phyloP scores from a whole-genome alignment of 371 early-diverging fungal species.

The Mortierella sp. region DNA sequence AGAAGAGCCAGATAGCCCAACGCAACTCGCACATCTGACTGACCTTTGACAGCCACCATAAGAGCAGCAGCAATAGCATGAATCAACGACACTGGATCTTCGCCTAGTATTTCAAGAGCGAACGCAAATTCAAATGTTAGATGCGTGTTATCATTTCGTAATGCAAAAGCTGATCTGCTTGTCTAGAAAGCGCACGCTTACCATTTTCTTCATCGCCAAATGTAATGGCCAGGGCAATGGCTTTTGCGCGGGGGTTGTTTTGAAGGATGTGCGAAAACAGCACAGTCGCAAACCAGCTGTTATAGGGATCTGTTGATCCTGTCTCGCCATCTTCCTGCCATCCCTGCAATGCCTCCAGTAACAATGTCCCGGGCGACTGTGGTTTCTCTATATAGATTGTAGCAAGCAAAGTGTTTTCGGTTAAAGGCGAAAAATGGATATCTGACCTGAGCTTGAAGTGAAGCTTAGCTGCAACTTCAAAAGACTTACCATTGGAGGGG shows the following conservation, averaged over 20 bases:
- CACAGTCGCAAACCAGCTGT: slow-evolving; percentile 90
- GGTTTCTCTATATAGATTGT: slow-evolving; percentile 64
- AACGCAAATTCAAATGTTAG: not conserved
- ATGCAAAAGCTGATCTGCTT: not conserved
- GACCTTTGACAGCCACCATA: slow-evolving; percentile 68
- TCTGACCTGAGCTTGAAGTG: too few species aligned
- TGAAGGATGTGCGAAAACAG: slow-evolving; percentile 83
- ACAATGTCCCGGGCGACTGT: slow-evolving; percentile 89
- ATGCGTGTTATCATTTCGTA: not conserved
- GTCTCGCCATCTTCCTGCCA: slow-evolving; percentile 68
- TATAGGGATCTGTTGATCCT: slow-evolving; percentile 82
- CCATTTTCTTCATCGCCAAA: slow-evolving; percentile 81
- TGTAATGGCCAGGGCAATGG: slow-evolving; percentile 77
- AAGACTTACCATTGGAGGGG: slow-evolving; percentile 51
- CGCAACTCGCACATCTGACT: slow-evolving; percentile 76
- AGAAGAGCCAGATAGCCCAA: slow-evolving; percentile 81
- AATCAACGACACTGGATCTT: slow-evolving; percentile 70
- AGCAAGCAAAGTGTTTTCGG: not conserved
- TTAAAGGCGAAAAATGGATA: not conserved
- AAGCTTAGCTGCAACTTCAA: not conserved
- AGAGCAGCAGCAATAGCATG: slow-evolving; percentile 73
- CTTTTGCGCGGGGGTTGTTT: slow-evolving; percentile 81
- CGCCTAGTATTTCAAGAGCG: slow-evolving; percentile 43
- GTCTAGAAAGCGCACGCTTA: slow-evolving; percentile 1
- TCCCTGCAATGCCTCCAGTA: slow-evolving; percentile 83